Percentiles rank a stretch among this genome's conserved stretches.
Conservation (phyloP, 2,329 filamentous ascomycete genomes). For the Ceratocystis alfenasii region DNA sequence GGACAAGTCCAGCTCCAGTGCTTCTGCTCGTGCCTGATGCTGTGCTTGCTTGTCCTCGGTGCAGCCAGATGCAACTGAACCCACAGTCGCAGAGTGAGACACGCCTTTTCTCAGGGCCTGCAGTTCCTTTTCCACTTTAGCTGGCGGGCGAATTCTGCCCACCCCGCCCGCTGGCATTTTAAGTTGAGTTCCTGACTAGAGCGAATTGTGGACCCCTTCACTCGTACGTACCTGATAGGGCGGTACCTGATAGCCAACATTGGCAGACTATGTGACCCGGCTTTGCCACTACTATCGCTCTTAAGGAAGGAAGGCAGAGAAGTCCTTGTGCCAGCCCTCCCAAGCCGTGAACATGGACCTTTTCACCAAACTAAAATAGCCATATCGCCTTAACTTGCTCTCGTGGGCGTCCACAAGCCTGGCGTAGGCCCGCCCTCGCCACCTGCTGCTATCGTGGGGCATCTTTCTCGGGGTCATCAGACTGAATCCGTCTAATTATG, state of each 20-base stretch:
- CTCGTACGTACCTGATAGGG: too few species aligned
- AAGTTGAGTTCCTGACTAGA: slow-evolving; percentile 2
- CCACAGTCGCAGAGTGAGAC: slow-evolving; percentile 4
- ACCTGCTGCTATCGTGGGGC: not conserved
- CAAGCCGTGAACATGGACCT: not conserved
- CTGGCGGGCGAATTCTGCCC: too few species aligned
- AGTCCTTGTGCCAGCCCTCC: not conserved
- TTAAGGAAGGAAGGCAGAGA: not conserved
- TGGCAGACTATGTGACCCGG: not conserved
- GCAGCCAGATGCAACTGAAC: not conserved
- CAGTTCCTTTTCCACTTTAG: not conserved
- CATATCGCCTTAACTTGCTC: not conserved
- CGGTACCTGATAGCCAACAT: not conserved
- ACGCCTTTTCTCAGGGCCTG: not conserved
- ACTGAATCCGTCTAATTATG: not conserved
- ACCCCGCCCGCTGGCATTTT: not conserved
- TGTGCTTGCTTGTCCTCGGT: not conserved
- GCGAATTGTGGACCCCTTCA: not conserved
- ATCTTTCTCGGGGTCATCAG: not conserved
- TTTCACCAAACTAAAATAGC: not conserved
- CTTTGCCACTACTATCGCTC: not conserved
- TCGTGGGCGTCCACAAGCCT: not conserved
- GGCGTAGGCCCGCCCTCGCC: not conserved
- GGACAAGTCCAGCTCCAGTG: not conserved
- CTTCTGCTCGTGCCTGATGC: not conserved